A percentile compares a stretch with the other conserved stretches of the same genome.
phyloP scores from a whole-genome alignment of 2,329 filamentous ascomycete genomes.

The Fusarium piperis region DNA sequence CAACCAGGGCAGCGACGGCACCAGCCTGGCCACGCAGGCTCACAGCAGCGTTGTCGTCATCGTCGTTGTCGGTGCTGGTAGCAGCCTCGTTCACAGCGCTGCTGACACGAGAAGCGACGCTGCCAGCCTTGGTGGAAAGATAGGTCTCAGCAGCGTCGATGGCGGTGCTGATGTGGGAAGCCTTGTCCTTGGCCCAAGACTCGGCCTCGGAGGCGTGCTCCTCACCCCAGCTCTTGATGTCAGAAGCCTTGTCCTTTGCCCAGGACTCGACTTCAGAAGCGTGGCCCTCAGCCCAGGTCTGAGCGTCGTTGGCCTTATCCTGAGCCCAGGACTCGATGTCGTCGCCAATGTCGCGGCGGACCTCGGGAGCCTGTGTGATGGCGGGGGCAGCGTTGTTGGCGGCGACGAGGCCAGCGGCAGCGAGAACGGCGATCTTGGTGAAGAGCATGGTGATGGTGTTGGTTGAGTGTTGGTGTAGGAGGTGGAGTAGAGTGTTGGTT shows the following conservation, averaged over 20 bases:
- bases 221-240: neutral
- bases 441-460: constrained; percentile 34
- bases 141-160: constrained; percentile 3
- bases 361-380: constrained; percentile 24
- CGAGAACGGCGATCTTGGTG: constrained; percentile 36
- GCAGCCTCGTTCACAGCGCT: constrained; percentile 21
- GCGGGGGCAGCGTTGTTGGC: constrained; percentile 12
- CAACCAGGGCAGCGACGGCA: constrained; percentile 29
- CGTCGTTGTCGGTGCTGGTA: constrained; percentile 12
- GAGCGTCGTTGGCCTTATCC: constrained; percentile 7
- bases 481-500: neutral
- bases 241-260: constrained; percentile 16
- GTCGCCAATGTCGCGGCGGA: constrained; percentile 32
- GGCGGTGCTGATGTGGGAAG: constrained; percentile 8
- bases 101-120: constrained; percentile 12
- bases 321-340: constrained; percentile 27
- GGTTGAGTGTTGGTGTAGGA: neutral
- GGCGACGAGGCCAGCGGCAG: constrained; percentile 35
- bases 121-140: constrained; percentile 15
- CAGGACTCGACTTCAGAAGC: constrained; percentile 20
- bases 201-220: constrained; percentile 11
- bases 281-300: constrained; percentile 9
- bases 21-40: constrained; percentile 21
- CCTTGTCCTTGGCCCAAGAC: constrained; percentile 3
- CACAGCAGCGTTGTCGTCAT: constrained; percentile 30